Conservation (phyloP, 495 filamentous ascomycete species). For the Xylaria intraflava region DNA sequence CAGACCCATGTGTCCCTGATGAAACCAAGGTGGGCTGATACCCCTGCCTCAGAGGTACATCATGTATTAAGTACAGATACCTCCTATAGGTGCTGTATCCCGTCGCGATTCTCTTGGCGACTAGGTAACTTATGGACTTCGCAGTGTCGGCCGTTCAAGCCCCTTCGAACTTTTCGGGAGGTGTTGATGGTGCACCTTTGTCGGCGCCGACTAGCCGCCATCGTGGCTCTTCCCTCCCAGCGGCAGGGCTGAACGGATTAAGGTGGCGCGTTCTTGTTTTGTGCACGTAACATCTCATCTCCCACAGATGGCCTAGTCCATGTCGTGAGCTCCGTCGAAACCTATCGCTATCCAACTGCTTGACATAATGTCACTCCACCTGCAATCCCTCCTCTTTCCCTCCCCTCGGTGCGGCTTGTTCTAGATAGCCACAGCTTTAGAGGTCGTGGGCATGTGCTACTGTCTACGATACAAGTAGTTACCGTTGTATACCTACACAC, state of each 20-base stretch:
- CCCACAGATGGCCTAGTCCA: slow-evolving; percentile 16
- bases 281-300: slow-evolving; percentile 23
- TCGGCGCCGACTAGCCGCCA: slow-evolving; percentile 1
- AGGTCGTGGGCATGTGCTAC: slow-evolving; percentile 11
- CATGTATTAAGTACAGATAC: background rate
- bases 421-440: slow-evolving; percentile 14
- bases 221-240: background rate
- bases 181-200: background rate
- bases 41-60: slow-evolving; percentile 28
- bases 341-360: slow-evolving; percentile 15
- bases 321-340: slow-evolving; percentile 13
- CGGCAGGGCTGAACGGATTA: background rate
- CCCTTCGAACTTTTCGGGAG: background rate
- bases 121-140: background rate
- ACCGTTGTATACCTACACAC: background rate
- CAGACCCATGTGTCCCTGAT: slow-evolving; percentile 23
- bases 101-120: slow-evolving; percentile 17
- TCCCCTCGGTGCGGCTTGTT: slow-evolving; percentile 24
- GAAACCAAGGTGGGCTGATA: slow-evolving; percentile 28
- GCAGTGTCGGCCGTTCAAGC: slow-evolving; percentile 6
- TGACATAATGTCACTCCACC: slow-evolving; percentile 12
- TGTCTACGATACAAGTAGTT: slow-evolving; percentile 3
- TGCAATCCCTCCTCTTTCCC: slow-evolving; percentile 16
- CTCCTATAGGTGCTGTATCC: slow-evolving; percentile 8
- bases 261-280: slow-evolving; percentile 6